Conservation (phyloP, 2,329 filamentous ascomycete genomes). For the Ophiostoma pallidulum region DNA sequence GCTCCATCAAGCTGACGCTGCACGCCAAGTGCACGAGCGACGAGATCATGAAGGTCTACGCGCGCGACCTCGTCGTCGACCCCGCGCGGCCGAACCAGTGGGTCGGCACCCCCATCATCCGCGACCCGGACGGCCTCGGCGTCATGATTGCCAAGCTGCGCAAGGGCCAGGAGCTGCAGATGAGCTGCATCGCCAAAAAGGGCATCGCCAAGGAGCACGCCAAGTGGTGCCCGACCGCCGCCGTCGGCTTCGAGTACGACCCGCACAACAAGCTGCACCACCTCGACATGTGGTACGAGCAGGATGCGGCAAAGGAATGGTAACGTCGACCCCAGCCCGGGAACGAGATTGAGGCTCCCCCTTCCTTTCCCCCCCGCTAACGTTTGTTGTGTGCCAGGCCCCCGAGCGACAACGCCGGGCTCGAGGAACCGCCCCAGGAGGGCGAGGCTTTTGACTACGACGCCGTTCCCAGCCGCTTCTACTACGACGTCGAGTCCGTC, state of each 20-base stretch:
- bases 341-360: too few species aligned
- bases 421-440: constrained; percentile 70
- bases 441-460: constrained; percentile 88
- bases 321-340: constrained; percentile 34
- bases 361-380: background rate
- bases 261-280: constrained; percentile 93
- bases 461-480: constrained; percentile 75
- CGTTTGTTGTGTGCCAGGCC: constrained; percentile 55
- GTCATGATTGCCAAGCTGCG: constrained; percentile 84
- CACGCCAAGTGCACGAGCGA: constrained; percentile 79
- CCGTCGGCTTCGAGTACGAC: constrained; percentile 95
- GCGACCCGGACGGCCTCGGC: constrained; percentile 71
- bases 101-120: constrained; percentile 74
- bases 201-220: constrained; percentile 98
- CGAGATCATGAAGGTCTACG: constrained; percentile 89
- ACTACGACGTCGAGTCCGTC: constrained; percentile 84
- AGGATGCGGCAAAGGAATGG: constrained; percentile 76
- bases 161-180: constrained; percentile 78
- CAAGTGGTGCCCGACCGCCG: constrained; percentile 90
- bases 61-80: constrained; percentile 71
- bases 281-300: constrained; percentile 90
- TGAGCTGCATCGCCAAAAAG: constrained; percentile 93
- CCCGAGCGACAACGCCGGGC: constrained; percentile 67
- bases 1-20: constrained; percentile 74
- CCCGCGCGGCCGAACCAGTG: constrained; percentile 60